phyloP scores from a whole-genome alignment of 23 red algal genomes.

The Gracilaria domingensis region DNA sequence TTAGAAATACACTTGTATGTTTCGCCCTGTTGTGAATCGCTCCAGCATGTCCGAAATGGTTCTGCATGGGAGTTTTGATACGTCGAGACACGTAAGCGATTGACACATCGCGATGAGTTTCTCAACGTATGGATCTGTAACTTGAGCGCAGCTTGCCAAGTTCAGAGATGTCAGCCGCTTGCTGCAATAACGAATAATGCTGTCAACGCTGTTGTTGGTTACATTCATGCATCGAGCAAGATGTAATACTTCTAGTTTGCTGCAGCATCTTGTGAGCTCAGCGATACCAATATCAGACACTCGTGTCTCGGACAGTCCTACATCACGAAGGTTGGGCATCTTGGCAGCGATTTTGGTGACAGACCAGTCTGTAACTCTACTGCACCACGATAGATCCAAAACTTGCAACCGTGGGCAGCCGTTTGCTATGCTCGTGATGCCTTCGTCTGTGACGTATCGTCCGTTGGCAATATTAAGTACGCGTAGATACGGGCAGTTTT shows the following conservation, averaged over 20 bases:
- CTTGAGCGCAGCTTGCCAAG: constrained; percentile 59
- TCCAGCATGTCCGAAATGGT: constrained; percentile 72
- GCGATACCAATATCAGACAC: constrained; percentile 68
- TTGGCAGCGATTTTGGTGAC: constrained; percentile 52
- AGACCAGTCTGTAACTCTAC: constrained; percentile 57
- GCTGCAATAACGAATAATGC: constrained; percentile 64
- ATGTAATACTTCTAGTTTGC: constrained; percentile 60
- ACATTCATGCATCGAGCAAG: constrained; percentile 72
- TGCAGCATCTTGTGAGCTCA: constrained; percentile 58
- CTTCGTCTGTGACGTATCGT: constrained; percentile 62
- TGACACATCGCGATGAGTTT: constrained; percentile 55
- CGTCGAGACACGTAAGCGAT: constrained; percentile 44
- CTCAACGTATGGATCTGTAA: constrained; percentile 69
- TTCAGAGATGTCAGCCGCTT: constrained; percentile 63
- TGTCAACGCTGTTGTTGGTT: constrained; percentile 58
- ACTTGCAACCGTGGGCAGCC: constrained; percentile 66
- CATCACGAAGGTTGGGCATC: constrained; percentile 56
- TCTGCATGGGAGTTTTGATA: constrained; percentile 76
- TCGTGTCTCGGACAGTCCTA: constrained; percentile 67
- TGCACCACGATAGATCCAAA: constrained; percentile 74
- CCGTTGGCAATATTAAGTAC: constrained; percentile 72
- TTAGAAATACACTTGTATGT: constrained; percentile 76
- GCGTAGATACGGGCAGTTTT: constrained; percentile 67
- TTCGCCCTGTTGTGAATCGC: constrained; percentile 41
- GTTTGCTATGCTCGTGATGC: constrained; percentile 49